A percentile compares a stretch with the other conserved stretches of the same genome.
Evolutionary conservation across 495 filamentous ascomycete genomes (phyloP).

Genomic region (Trichoderma gamsii): DNA sequence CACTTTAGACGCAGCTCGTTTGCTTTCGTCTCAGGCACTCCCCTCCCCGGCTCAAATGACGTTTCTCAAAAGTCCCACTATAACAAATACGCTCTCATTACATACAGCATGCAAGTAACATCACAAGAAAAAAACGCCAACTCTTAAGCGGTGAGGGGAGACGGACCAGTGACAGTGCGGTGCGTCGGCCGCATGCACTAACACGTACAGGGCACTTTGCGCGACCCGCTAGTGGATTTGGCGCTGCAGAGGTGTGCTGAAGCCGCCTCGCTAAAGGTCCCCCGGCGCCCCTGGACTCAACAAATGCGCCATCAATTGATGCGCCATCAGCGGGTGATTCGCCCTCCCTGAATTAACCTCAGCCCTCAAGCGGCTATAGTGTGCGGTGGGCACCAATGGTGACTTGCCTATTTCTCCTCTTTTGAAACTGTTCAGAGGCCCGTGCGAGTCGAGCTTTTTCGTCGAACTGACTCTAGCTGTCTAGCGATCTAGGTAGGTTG

Average conservation of each 20-base stretch:
- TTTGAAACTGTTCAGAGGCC: not conserved
- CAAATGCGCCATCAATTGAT: not conserved
- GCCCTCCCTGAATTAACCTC: slow-evolving; percentile 7
- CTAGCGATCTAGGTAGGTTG: too few relatives aligned
- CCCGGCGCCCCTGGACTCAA: slow-evolving; percentile 6
- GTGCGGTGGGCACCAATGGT: not conserved
- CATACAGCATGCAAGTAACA: too few relatives aligned
- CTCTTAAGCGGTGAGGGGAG: too few relatives aligned
- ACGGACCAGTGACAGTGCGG: not conserved
- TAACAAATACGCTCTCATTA: not conserved
- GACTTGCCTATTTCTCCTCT: not conserved
- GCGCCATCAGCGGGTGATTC: not conserved
- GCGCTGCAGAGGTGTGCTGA: not conserved
- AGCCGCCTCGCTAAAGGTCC: not conserved
- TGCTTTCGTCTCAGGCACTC: not conserved
- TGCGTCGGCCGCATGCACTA: not conserved
- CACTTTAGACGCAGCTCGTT: too few relatives aligned
- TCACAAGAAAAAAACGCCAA: too few relatives aligned
- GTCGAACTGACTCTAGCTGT: too few relatives aligned
- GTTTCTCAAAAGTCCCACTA: not conserved
- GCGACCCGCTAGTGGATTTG: not conserved
- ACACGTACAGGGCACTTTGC: not conserved
- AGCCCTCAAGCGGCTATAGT: not conserved
- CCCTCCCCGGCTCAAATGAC: not conserved
- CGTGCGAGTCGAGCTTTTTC: slow-evolving; percentile 1